Evolutionary conservation across 2,329 filamentous ascomycete genomes (phyloP).

Genomic region (Cucurbitaria berberidis): DNA sequence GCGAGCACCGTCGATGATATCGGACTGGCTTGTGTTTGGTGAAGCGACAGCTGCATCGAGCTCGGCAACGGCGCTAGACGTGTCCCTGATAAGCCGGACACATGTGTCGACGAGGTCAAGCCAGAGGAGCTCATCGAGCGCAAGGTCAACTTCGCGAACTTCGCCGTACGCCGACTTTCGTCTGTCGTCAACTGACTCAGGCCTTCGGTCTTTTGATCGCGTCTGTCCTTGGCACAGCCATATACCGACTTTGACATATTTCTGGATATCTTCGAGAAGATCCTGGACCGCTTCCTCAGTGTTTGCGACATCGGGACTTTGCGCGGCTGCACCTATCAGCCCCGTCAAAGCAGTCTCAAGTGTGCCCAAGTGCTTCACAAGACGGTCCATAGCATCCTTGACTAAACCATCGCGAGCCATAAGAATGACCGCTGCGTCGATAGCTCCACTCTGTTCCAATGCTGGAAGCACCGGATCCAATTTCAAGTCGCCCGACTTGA

Average conservation of each 20-base stretch:
- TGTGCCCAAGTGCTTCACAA: constrained; percentile 80
- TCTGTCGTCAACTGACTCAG: constrained; percentile 48
- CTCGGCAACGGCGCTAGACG: constrained; percentile 56
- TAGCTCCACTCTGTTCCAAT: constrained; percentile 86
- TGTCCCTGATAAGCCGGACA: constrained; percentile 60
- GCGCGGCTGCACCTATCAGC: constrained; percentile 67
- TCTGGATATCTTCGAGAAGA: constrained; percentile 78
- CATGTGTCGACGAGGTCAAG: constrained; percentile 68
- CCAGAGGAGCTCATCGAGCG: constrained; percentile 69
- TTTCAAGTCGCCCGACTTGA: constrained; percentile 78
- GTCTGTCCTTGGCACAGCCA: constrained; percentile 93
- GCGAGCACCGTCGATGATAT: constrained; percentile 62
- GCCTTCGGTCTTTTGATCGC: constrained; percentile 58
- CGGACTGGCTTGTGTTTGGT: constrained; percentile 20
- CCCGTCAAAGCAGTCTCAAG: constrained; percentile 80
- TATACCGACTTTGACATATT: constrained; percentile 90
- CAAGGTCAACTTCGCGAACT: constrained; percentile 64
- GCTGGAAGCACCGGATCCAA: constrained; percentile 82
- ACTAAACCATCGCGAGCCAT: constrained; percentile 89
- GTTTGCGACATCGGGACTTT: constrained; percentile 62
- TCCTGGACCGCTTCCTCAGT: constrained; percentile 73
- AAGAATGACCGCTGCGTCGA: constrained; percentile 90
- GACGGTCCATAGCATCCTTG: constrained; percentile 79
- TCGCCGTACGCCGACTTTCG: constrained; percentile 43
- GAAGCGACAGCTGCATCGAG: constrained; percentile 39